These are phyloP conservation scores for Pseudoturritis turrita DNA, from an alignment of 345 rosid genomes.

Conservation along the genomic window DNA sequence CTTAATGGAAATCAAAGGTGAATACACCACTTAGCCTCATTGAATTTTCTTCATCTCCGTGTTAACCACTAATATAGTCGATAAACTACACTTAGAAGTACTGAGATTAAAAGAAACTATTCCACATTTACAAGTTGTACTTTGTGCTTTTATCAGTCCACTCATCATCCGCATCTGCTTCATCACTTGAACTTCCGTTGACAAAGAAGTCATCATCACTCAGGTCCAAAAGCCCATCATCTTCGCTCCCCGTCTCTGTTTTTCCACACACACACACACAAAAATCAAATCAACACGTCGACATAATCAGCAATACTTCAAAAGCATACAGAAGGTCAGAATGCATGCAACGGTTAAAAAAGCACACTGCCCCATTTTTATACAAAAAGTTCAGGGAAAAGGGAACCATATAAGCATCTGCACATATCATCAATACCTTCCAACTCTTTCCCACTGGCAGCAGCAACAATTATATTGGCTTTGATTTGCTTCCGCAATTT, in stretches of 20 bases:
- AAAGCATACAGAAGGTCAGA: background rate
- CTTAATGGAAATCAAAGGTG: background rate
- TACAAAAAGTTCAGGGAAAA: too few relatives aligned
- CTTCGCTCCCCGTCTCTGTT: slow-evolving; percentile 94
- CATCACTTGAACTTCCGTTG: slow-evolving; percentile 82
- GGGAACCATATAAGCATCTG: background rate
- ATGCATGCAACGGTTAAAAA: background rate
- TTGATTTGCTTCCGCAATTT: slow-evolving; percentile 89
- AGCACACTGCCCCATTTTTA: background rate
- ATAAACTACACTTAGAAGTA: background rate
- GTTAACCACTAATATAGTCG: background rate
- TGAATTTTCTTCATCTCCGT: background rate
- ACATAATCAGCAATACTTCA: background rate
- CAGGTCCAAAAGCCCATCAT: slow-evolving; percentile 84
- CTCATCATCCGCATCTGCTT: slow-evolving; percentile 93
- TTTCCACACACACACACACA: background rate
- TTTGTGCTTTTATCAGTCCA: slow-evolving; percentile 94
- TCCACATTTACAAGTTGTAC: slow-evolving; percentile 30
- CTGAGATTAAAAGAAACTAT: background rate
- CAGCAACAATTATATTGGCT: slow-evolving; percentile 85
- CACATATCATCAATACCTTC: slow-evolving; percentile 56
- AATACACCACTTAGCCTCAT: background rate
- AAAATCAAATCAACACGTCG: background rate
- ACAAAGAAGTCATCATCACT: slow-evolving; percentile 89
- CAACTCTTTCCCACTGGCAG: slow-evolving; percentile 94